Base-by-base conservation (phyloP, 139 green algal species). In the Chlamydomonas sp. region DNA sequence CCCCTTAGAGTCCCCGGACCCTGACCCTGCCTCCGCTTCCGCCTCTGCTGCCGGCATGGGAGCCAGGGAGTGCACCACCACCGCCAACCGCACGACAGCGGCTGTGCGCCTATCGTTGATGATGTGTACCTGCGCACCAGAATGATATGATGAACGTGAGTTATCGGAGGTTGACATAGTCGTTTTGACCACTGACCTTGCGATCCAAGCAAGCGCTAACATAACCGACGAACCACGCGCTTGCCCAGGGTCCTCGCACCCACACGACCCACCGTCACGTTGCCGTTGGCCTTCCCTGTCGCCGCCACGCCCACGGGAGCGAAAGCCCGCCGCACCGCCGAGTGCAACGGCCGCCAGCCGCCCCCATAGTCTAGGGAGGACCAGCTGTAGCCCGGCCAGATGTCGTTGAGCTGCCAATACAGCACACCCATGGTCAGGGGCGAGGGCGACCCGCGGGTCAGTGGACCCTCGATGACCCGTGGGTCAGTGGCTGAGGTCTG, bases 401-500 rank as follows among this genome's bases (percentile, higher is more conserved):
- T 85, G 74, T 93, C 90, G 59, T 93, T 93, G 49, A 93, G 82
- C 85, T 93, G 94, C 95, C 94, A 97, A 90, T 97, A 97, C 58
- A 98, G 91, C 60, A 97, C 89, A 1, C 96, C 96, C 94, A 95
- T 96, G 12, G 93, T 97, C 16, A 89, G 80, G 2, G 89, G 66
- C 17, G 31, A 49, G 31, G 31, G 31, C 31, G 31, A 49, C 31
- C 31, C 31, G 31, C 31, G 31, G 31, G 31, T 49, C 31, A 49
- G 31, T 49, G 31, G 31, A 49, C 31, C 31, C 31, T 49, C 31
- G 31, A 49, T 49, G 31, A 49, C 31, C 31, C 31, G 31, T 49
- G 31, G 31, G 31, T 49, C 31, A 49, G 31, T 49, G 31, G 31
- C 31, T 49, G 31, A 49, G 31, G 31, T 49, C 31, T 49, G 31